Percentiles rank a stretch among this genome's conserved stretches.
These are phyloP conservation scores for Rhododendron vialii DNA, from an alignment of 148 eudicot species.

Conservation along the genomic window DNA sequence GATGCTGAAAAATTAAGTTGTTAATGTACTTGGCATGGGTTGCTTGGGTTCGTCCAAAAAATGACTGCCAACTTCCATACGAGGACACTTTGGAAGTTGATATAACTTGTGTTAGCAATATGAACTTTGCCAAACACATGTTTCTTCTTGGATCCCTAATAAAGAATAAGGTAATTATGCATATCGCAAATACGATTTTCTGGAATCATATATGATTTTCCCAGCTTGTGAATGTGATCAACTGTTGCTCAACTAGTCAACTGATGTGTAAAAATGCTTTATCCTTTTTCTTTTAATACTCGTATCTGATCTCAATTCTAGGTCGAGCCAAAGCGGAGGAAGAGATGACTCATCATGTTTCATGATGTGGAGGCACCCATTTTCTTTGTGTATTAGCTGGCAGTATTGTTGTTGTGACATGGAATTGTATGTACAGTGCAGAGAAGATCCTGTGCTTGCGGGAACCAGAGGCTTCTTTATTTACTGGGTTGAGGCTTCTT, in stretches of 20 bases:
- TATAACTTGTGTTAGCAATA: not conserved
- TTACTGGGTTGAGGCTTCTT: constrained; percentile 13
- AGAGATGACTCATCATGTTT: constrained; percentile 21
- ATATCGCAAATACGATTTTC: not conserved
- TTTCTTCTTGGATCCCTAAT: not conserved
- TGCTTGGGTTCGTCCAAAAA: not conserved
- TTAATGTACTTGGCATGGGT: not conserved
- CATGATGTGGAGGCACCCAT: constrained; percentile 18
- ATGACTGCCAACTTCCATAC: not conserved
- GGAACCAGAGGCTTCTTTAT: constrained; percentile 13
- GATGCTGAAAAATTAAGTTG: not conserved
- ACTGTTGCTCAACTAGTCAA: not conserved
- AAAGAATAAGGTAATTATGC: not conserved
- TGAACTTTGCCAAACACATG: not conserved
- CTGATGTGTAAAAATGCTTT: not conserved
- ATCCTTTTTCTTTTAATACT: not conserved
- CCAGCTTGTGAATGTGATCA: not conserved
- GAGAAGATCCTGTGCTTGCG: constrained; percentile 29
- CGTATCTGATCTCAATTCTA: constrained; percentile 2
- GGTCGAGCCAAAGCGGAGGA: constrained; percentile 49
- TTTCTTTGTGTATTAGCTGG: constrained; percentile 18
- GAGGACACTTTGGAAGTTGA: not conserved
- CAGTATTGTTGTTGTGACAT: constrained; percentile 22
- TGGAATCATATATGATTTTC: not conserved
- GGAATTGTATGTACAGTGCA: constrained; percentile 49